phyloP scores from a whole-genome alignment of 2,329 filamentous ascomycete genomes.

The Didymella keratinophila region DNA sequence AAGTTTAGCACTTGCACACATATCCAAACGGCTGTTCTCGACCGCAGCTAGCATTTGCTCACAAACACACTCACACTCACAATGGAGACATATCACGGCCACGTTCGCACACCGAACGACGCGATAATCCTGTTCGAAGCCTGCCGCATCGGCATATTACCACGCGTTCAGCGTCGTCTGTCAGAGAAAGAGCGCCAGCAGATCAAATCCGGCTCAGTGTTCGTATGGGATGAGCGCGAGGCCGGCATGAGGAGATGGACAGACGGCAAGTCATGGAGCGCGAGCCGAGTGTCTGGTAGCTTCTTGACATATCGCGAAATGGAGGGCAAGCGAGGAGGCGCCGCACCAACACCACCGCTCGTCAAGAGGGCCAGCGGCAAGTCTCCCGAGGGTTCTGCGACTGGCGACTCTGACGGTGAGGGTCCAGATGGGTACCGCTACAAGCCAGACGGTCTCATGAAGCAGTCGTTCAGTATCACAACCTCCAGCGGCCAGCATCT shows the following conservation, averaged over 20 bases:
- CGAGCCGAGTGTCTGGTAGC: conserved; percentile 94
- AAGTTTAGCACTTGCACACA: conserved; percentile 7
- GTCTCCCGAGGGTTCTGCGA: conserved; percentile 81
- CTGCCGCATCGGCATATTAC: conserved; percentile 85
- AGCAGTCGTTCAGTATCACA: conserved; percentile 99
- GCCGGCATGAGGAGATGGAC: conserved; percentile 99
- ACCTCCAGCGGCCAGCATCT: conserved; percentile 89
- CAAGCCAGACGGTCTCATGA: conserved; percentile 96
- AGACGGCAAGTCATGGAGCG: conserved; percentile 98
- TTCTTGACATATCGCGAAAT: conserved; percentile 98
- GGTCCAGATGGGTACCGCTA: conserved; percentile 56
- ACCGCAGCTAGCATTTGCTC: neutral
- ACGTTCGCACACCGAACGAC: conserved; percentile 93
- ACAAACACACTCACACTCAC: conserved; percentile 11
- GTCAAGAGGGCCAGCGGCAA: conserved; percentile 63
- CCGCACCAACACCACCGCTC: conserved; percentile 56
- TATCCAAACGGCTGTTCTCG: neutral
- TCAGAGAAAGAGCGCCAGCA: conserved; percentile 97
- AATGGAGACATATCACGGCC: conserved; percentile 98
- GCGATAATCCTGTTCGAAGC: conserved; percentile 99
- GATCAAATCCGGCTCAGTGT: conserved; percentile 95
- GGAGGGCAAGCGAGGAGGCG: conserved; percentile 95
- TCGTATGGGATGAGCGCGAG: conserved; percentile 99
- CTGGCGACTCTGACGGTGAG: conserved; percentile 83
- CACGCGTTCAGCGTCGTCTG: conserved; percentile 87